Percentiles rank a stretch among this genome's conserved stretches.
These are phyloP conservation scores for Diaporthe ampelina DNA, from an alignment of 2,329 filamentous ascomycete genomes.

Conservation along the genomic window DNA sequence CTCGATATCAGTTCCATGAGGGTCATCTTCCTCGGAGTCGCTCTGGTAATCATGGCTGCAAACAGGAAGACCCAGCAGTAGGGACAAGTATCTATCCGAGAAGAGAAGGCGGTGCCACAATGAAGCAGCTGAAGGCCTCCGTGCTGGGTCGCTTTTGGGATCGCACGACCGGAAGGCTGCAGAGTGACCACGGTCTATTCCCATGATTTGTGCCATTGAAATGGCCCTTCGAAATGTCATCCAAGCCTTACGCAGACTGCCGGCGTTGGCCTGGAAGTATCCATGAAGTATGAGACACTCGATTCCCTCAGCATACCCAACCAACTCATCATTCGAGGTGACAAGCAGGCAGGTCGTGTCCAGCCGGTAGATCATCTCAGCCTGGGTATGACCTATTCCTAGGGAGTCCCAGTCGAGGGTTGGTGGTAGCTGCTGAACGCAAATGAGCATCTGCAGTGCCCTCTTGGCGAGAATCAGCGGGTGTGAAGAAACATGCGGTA, in stretches of 20 bases:
- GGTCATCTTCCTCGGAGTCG: slow-evolving; percentile 48
- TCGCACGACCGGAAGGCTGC: slow-evolving; percentile 56
- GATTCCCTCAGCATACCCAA: slow-evolving; percentile 65
- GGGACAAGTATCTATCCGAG: slow-evolving; percentile 64
- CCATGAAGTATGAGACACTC: slow-evolving; percentile 64
- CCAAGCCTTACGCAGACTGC: slow-evolving; percentile 69
- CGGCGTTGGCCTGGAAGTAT: slow-evolving; percentile 65
- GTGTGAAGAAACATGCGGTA: slow-evolving; percentile 56
- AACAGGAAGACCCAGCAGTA: slow-evolving; percentile 64
- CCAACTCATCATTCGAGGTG: slow-evolving; percentile 64
- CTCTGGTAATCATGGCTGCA: slow-evolving; percentile 59
- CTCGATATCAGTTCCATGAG: slow-evolving; percentile 52
- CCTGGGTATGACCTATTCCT: slow-evolving; percentile 44
- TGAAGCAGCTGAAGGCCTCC: slow-evolving; percentile 48
- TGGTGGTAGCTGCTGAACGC: slow-evolving; percentile 61
- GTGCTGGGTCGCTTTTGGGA: slow-evolving; percentile 49
- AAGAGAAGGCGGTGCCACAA: slow-evolving; percentile 66
- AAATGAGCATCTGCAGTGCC: slow-evolving; percentile 61
- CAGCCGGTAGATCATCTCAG: slow-evolving; percentile 51
- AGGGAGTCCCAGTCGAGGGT: slow-evolving; percentile 48
- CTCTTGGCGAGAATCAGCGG: slow-evolving; percentile 63
- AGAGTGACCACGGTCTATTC: slow-evolving; percentile 56
- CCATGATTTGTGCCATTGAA: slow-evolving; percentile 65
- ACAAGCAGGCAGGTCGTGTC: slow-evolving; percentile 55
- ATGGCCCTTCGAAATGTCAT: slow-evolving; percentile 64